Evolutionary conservation across 2,329 filamentous ascomycete genomes (phyloP), one percentile per base, ranked within the genome.

Genomic region (Endoconidiophora laricicola): DNA sequence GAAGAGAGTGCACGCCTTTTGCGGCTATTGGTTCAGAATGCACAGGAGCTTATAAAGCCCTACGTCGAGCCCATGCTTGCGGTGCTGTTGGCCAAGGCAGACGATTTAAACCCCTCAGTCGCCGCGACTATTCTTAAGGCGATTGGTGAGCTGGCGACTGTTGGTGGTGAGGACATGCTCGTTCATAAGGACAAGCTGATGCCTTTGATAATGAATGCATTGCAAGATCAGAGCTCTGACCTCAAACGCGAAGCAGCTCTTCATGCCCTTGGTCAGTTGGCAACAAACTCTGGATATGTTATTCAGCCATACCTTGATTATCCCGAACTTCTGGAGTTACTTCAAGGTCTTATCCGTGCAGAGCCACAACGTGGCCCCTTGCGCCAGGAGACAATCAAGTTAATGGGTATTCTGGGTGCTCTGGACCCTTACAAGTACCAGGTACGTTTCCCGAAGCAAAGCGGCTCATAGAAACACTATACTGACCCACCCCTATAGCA

Each of bases 61-160:
- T 96, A 96, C 59, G 91, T 98, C 43, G 87, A 95, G 59, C 87
- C 91, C 1, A 96, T 98, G 76, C 85, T 96, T 49, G 83, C 83
- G 10, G 87, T 95, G 1, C 74, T 98, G n/a, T 69, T 98, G 2
- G 91, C 91, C 1, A 96, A 95, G 62, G 86, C 90, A 4, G 81
- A 77, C 50, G 93, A 98, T 61, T 64, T 77, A 0, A 91, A 86
- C 57, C 78, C 88, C 0, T 84, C 86, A 38, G 91, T 98, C 12
- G 88, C 91, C 20, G 86, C 91, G 1, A 94, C 88, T 2, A 94
- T 94, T n/a, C 71, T 98, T 47, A 86, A 88, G 63, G 90, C 91
- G 5, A 86, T 98, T 54, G 91, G 91, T 45, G 88, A 98, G 63
- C 74, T 98, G 51, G 87, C 90, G 6, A 90, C 83, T 3, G 90